Evolutionary conservation across 306 rosid genomes (phyloP).

Genomic region (Acacia confusa): DNA sequence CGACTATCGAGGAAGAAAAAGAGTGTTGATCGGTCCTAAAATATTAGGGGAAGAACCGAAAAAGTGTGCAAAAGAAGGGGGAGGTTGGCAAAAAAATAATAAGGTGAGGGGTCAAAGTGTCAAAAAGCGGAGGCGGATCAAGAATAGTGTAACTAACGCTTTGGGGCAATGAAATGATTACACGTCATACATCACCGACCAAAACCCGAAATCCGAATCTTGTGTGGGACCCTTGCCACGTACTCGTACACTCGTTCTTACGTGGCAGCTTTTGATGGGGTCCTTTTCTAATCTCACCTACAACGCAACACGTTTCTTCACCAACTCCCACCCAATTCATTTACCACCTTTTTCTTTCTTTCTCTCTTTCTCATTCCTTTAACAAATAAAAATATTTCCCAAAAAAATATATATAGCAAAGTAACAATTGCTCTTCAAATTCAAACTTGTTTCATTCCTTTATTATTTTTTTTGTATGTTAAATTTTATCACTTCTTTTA

Average conservation of each 20-base stretch:
- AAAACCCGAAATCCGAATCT: not conserved
- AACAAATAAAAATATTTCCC: not conserved
- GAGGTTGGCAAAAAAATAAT: not conserved
- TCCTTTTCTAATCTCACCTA: not conserved
- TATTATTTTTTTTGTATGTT: no score
- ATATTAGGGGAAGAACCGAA: not conserved
- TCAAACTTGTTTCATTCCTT: not conserved
- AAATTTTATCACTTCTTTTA: no score
- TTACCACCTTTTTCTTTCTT: not conserved
- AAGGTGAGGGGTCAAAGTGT: not conserved
- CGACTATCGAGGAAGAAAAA: not conserved
- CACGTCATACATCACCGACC: slow-evolving; percentile 1
- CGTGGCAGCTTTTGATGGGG: not conserved
- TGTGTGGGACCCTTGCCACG: slow-evolving; percentile 3
- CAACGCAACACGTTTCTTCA: not conserved
- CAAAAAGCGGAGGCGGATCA: no score
- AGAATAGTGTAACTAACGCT: no score
- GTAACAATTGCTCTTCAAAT: not conserved
- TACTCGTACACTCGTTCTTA: not conserved
- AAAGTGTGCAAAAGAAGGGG: not conserved
- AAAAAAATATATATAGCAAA: not conserved
- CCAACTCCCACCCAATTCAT: not conserved
- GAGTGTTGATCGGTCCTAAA: not conserved
- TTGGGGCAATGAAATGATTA: not conserved
- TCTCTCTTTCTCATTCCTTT: not conserved